These are phyloP conservation scores for Polysphondylium violaceum DNA, from an alignment of 78 protist species.

Conservation along the genomic window DNA sequence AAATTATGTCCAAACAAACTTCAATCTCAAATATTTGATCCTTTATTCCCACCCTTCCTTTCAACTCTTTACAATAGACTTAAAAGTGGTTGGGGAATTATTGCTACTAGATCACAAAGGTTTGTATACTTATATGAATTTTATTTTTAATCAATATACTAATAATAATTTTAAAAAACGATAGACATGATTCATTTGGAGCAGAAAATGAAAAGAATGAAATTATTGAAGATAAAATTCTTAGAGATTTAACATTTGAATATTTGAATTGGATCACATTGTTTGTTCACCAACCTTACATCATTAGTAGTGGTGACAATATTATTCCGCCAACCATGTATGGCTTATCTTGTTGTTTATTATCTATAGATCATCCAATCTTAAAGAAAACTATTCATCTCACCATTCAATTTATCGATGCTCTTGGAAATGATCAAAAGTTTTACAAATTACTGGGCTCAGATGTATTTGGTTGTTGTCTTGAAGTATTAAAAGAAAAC, in stretches of 20 bases:
- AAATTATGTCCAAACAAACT: slow-evolving; percentile 30
- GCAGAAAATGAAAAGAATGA: slow-evolving; percentile 26
- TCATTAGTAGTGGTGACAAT: slow-evolving; percentile 4
- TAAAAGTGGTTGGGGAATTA: slow-evolving; percentile 49
- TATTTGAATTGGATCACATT: background rate
- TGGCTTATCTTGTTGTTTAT: slow-evolving; percentile 34
- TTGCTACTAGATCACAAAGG: slow-evolving; percentile 27
- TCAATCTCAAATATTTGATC: background rate
- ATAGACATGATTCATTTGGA: background rate
- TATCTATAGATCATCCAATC: background rate
- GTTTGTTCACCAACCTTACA: background rate
- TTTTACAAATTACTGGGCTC: slow-evolving; percentile 12
- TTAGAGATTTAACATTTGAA: slow-evolving; percentile 42
- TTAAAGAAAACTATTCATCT: background rate
- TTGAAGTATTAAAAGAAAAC: background rate
- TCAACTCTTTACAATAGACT: slow-evolving; percentile 23
- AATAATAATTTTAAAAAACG: too few relatives aligned
- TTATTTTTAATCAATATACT: too few relatives aligned
- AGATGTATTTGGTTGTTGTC: slow-evolving; percentile 29
- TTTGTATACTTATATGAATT: too few relatives aligned
- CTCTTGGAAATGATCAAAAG: background rate
- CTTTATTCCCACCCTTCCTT: slow-evolving; percentile 32
- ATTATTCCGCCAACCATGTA: slow-evolving; percentile 24
- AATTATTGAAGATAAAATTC: slow-evolving; percentile 59
- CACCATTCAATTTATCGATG: background rate